Evolutionary conservation across 2,329 filamentous ascomycete species (phyloP).

Genomic region (Aspergillus niger): DNA sequence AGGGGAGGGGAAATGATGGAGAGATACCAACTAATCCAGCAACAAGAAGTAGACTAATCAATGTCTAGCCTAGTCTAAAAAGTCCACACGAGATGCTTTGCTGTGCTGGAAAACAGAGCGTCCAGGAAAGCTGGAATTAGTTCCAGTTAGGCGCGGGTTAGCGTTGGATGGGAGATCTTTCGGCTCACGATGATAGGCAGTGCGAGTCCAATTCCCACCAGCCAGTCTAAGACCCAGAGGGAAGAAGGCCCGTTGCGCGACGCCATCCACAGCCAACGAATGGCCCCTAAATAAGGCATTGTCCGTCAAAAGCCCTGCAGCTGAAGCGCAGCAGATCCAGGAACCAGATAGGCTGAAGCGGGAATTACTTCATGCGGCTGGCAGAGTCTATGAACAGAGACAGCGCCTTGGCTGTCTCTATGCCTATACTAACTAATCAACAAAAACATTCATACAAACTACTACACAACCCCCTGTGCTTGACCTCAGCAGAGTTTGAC

Average conservation of each 20-base stretch:
- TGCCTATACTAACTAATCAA: no score
- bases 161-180: not conserved
- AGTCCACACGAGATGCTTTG: not conserved
- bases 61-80: no score
- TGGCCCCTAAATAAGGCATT: not conserved
- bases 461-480: no score
- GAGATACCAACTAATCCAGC: no score
- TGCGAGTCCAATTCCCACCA: not conserved
- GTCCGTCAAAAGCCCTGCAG: slow-evolving; percentile 5
- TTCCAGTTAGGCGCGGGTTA: not conserved
- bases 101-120: not conserved
- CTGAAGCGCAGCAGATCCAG: slow-evolving; percentile 2
- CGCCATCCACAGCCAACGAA: not conserved
- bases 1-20: not conserved
- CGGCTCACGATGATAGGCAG: not conserved
- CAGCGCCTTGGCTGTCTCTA: no score
- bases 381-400: not conserved
- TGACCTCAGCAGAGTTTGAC: no score
- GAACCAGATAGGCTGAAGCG: slow-evolving; percentile 2
- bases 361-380: slow-evolving; percentile 4
- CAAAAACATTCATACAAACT: no score
- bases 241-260: not conserved
- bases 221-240: not conserved
- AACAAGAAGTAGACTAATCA: no score
- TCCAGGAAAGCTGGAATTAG: not conserved